phyloP scores from a whole-genome alignment of 2,329 filamentous ascomycete species.

The Diaporthe capsici region DNA sequence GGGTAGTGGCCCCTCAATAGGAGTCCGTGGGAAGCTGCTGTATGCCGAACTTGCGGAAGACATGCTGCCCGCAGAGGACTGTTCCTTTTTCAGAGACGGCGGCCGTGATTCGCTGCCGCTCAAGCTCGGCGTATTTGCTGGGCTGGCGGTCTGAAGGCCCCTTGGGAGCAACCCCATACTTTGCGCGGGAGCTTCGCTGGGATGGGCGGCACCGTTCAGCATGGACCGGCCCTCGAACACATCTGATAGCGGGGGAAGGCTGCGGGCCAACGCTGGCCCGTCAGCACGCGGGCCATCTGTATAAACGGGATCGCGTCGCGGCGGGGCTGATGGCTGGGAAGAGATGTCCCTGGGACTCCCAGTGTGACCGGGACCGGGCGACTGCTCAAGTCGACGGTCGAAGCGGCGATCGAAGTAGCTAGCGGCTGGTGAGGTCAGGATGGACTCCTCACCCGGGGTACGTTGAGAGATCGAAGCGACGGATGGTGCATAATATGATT shows the following conservation, averaged over 20 bases:
- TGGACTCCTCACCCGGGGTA: constrained; percentile 58
- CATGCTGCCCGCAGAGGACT: constrained; percentile 60
- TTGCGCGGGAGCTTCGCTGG: constrained; percentile 40
- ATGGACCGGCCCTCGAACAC: constrained; percentile 58
- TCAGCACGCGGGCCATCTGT: constrained; percentile 49
- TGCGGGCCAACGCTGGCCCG: constrained; percentile 50
- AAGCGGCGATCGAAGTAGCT: constrained; percentile 50
- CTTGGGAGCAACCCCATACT: constrained; percentile 39
- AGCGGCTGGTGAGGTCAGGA: constrained; percentile 58
- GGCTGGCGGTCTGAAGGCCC: constrained; percentile 45
- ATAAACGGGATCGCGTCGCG: constrained; percentile 45
- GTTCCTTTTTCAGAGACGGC: constrained; percentile 61
- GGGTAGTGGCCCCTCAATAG: constrained; percentile 65
- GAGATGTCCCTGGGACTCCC: constrained; percentile 45
- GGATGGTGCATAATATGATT: constrained; percentile 60
- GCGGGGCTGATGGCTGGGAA: constrained; percentile 44
- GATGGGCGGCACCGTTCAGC: constrained; percentile 40
- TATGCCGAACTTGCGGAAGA: constrained; percentile 55
- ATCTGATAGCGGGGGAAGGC: constrained; percentile 63
- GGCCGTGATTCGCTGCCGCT: constrained; percentile 50
- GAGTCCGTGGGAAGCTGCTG: constrained; percentile 58
- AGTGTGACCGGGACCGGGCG: constrained; percentile 47
- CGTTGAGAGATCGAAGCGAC: constrained; percentile 53
- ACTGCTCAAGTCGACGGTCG: constrained; percentile 49
- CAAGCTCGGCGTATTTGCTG: constrained; percentile 47